These are phyloP conservation scores for Mycena galericulata DNA, from an alignment of 768 basidiomycete species.

Conservation along the genomic window DNA sequence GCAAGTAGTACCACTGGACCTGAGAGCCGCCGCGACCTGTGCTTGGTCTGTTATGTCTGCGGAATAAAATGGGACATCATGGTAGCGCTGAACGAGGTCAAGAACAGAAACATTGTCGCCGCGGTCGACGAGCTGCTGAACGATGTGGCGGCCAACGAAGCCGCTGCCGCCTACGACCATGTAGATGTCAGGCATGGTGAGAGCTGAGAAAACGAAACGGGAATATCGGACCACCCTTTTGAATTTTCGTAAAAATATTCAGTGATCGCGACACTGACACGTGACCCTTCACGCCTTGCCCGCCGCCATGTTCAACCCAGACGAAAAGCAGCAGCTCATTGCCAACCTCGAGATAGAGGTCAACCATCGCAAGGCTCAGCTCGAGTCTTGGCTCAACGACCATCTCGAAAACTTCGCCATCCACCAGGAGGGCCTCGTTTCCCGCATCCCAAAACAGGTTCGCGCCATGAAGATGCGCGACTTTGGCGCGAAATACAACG, in stretches of 20 bases:
- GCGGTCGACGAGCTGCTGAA: slow-evolving; percentile 83
- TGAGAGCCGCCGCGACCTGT: slow-evolving; percentile 77
- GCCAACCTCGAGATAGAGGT: slow-evolving; percentile 88
- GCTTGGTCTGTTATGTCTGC: slow-evolving; percentile 89
- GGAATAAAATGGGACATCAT: slow-evolving; percentile 88
- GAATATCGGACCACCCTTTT: neutral
- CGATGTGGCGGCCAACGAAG: slow-evolving; percentile 92
- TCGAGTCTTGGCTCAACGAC: slow-evolving; percentile 81
- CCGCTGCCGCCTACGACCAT: slow-evolving; percentile 96
- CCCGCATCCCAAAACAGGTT: slow-evolving; percentile 80
- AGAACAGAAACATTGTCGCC: slow-evolving; percentile 87
- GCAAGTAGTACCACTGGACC: slow-evolving; percentile 86
- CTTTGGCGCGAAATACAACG: slow-evolving; percentile 82
- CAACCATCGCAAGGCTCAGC: slow-evolving; percentile 78
- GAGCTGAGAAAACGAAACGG: neutral
- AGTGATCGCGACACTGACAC: neutral
- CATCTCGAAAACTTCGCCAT: slow-evolving; percentile 79
- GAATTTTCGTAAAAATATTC: neutral
- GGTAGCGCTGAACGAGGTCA: slow-evolving; percentile 92
- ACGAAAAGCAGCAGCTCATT: slow-evolving; percentile 82
- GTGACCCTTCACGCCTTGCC: neutral
- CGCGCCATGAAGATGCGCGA: slow-evolving; percentile 80
- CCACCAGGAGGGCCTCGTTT: slow-evolving; percentile 81
- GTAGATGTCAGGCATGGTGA: slow-evolving; percentile 67
- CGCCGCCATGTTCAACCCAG: slow-evolving; percentile 63